A percentile compares a stretch with the other conserved stretches of the same genome.
Conservation (phyloP, 768 basidiomycete species). For the Cystobasidium ongulense region DNA sequence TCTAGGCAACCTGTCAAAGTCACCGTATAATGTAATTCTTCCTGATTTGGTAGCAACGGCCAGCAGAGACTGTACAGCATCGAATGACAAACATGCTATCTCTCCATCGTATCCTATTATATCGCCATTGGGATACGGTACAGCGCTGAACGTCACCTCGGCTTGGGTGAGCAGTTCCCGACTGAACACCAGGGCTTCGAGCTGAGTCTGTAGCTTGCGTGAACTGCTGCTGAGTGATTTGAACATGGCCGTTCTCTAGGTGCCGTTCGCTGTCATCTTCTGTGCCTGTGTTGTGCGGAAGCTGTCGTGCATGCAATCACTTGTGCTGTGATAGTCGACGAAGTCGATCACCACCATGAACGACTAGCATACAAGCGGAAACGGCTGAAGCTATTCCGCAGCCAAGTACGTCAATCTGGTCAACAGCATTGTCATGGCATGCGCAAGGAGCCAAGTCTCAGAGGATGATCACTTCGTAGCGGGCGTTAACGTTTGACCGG, state of each 20-base stretch:
- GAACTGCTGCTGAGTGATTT: neutral
- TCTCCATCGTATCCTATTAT: conserved; percentile 41
- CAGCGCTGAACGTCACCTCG: neutral
- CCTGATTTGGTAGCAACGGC: conserved; percentile 59
- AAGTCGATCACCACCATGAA: no score
- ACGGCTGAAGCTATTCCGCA: no score
- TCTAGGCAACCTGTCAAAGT: conserved; percentile 44
- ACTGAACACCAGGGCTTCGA: conserved; percentile 16
- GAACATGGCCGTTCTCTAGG: neutral
- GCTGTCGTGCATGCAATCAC: no score
- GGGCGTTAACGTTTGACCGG: no score
- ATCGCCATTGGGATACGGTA: neutral
- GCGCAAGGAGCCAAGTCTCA: no score
- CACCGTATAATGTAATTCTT: conserved; percentile 59
- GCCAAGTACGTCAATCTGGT: no score
- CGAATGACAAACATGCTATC: conserved; percentile 45
- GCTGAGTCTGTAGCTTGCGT: neutral
- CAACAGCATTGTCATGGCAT: no score
- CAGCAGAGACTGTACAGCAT: conserved; percentile 46
- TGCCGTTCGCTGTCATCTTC: neutral
- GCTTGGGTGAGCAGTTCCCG: neutral
- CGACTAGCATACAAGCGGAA: no score
- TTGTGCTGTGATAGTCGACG: no score
- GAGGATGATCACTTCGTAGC: no score
- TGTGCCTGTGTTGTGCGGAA: no score